phyloP scores from a whole-genome alignment of 768 basidiomycete genomes.

The Aureoboletus auriporus region DNA sequence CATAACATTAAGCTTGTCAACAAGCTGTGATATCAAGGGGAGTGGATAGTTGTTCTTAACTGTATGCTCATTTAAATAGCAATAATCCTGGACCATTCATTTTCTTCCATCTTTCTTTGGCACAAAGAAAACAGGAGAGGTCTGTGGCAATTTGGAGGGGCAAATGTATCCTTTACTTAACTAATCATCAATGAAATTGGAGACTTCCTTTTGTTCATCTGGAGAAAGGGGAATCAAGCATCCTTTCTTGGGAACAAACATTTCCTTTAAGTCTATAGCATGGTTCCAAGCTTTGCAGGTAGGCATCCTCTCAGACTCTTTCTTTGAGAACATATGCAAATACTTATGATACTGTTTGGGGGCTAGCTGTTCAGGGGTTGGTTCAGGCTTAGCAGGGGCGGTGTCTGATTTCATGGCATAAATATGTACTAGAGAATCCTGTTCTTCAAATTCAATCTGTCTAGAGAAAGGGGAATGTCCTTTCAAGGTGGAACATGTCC shows the following conservation, averaged over 20 bases:
- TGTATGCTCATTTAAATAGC: background rate
- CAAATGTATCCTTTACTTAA: background rate
- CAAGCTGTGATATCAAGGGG: background rate
- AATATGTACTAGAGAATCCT: no score
- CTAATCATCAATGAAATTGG: background rate
- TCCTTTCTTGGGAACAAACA: background rate
- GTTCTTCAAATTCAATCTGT: background rate
- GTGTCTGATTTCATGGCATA: no score
- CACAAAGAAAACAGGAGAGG: background rate
- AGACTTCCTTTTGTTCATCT: background rate
- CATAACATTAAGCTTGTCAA: background rate
- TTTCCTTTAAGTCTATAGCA: background rate
- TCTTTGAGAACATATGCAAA: no score
- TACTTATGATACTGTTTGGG: no score
- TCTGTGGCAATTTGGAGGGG: background rate
- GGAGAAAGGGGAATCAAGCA: background rate
- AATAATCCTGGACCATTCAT: background rate
- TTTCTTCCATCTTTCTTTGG: background rate
- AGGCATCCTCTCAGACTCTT: no score
- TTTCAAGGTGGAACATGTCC: no score
- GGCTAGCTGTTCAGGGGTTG: no score
- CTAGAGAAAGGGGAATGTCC: no score
- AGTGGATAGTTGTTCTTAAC: background rate
- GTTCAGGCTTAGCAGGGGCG: no score
- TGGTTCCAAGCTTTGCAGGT: background rate